phyloP scores from a whole-genome alignment of 2,329 filamentous ascomycete genomes.

The Colletotrichum echinochloae region DNA sequence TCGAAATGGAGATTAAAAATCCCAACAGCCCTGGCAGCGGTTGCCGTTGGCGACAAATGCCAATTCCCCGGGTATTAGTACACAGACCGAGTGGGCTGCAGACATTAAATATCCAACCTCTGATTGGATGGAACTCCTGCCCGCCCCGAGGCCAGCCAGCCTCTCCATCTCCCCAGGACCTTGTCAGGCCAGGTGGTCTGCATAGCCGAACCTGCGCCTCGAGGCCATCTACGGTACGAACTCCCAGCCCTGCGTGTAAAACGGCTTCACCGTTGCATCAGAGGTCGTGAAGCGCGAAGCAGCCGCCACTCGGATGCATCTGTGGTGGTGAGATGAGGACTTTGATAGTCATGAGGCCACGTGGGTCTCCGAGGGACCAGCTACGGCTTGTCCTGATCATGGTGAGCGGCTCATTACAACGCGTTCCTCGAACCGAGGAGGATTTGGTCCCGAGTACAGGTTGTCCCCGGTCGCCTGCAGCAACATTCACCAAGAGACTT shows the following conservation, averaged over 20 bases:
- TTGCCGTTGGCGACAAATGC: constrained; percentile 29
- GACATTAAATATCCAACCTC: constrained; percentile 10
- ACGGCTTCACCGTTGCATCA: constrained; percentile 10
- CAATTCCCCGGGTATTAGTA: constrained; percentile 16
- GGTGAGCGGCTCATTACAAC: background rate
- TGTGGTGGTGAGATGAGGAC: background rate
- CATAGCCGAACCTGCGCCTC: constrained; percentile 17
- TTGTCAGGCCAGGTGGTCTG: constrained; percentile 17
- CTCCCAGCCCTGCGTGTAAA: background rate
- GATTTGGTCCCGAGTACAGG: background rate
- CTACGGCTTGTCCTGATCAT: background rate
- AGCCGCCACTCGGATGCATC: background rate
- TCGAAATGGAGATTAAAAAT: constrained; percentile 29
- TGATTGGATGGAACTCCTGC: constrained; percentile 20
- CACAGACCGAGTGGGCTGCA: constrained; percentile 5
- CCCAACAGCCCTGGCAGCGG: constrained; percentile 5
- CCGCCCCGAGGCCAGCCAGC: background rate
- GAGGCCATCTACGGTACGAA: constrained; percentile 8
- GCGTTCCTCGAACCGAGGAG: background rate
- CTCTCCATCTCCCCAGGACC: constrained; percentile 1
- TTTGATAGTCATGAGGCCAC: no score
- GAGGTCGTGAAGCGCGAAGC: background rate
- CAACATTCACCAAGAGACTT: background rate
- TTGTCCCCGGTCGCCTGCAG: background rate
- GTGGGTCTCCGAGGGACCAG: background rate